Conservation (phyloP, 495 filamentous ascomycete genomes). For the Penicillium cataractarum region DNA sequence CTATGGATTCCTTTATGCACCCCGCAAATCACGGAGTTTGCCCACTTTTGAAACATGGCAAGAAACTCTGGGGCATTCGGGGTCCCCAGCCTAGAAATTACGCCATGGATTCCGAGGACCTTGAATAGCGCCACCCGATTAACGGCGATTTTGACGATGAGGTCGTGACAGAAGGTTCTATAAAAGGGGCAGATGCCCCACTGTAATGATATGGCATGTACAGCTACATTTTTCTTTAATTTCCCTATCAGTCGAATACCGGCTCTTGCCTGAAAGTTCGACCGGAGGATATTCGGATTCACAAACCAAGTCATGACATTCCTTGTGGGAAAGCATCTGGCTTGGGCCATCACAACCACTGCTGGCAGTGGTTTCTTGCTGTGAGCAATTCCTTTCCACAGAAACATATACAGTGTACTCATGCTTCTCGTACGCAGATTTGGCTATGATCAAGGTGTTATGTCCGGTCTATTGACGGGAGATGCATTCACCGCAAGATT, state of each 20-base stretch:
- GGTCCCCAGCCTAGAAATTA: slow-evolving; percentile 9
- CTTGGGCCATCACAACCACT: slow-evolving; percentile 43
- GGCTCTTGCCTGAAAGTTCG: no score
- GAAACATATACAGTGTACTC: not conserved
- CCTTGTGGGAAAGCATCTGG: slow-evolving; percentile 33
- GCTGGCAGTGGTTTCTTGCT: slow-evolving; percentile 47
- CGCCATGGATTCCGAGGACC: slow-evolving; percentile 15
- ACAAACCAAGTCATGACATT: slow-evolving; percentile 22
- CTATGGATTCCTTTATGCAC: slow-evolving; percentile 8
- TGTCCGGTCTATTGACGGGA: slow-evolving; percentile 41
- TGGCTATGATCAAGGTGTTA: slow-evolving; percentile 51
- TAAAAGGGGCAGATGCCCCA: no score
- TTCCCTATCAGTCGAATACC: not conserved
- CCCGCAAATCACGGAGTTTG: slow-evolving; percentile 19
- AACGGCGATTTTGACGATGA: not conserved
- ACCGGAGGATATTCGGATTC: no score
- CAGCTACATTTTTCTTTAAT: no score
- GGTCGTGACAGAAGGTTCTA: no score
- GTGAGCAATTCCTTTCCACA: slow-evolving; percentile 16
- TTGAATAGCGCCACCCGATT: slow-evolving; percentile 26
- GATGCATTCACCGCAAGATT: slow-evolving; percentile 37
- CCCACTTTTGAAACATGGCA: slow-evolving; percentile 11
- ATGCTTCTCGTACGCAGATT: slow-evolving; percentile 23
- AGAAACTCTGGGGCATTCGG: slow-evolving; percentile 18
- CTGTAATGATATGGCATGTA: no score